Base-by-base conservation (phyloP, 352 stramenopile genomes). In the Globisporangium splendens region DNA sequence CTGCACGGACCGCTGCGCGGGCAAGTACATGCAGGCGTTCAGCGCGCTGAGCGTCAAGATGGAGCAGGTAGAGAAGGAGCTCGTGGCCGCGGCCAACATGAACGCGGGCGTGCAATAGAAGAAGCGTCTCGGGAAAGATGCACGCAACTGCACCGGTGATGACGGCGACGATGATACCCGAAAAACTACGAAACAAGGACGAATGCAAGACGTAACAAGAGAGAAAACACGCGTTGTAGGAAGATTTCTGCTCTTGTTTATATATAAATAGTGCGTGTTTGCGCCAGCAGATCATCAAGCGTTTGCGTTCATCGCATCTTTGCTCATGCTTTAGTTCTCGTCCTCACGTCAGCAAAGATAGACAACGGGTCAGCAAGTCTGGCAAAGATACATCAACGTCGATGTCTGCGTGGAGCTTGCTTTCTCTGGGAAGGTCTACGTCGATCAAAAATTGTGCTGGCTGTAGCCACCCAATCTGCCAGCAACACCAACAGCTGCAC, bases 1-100 rank as follows among this genome's bases (percentile, higher is more conserved):
- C 70, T 99, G 96, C 79, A 96, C 97, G 59, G 96, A 99, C 83
- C 91, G 96, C 65, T 99, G 96, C 70, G 91, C 97, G 33, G 83
- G 91, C 59, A 99, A 99, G 77, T 99, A 99, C 80, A 94, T 99
- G 77, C 92, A 99, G 70, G 80, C 93, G 31, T 97, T 98, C 68
- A 93, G 97, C 68, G 87, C 93, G 46, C 80, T 99, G 46, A 93
- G 95, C 46, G 78, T 95, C 63, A 96, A 98, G 59, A 89, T 99
- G 72, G 91, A 97, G 65, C 89, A 97, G 65, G 91, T 98, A 17
- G 96, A 98, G 76, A 89, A 98, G 74, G 82, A 93, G 50, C 91
- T 95, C 62, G 89, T 93, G 75, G 78, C 83, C 42, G 68, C 85
- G 68, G 83, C 83, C 11, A 75, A 61, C 28, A 72, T 77, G 28